A percentile compares a stretch with the other conserved stretches of the same genome.
phyloP scores from a whole-genome alignment of 176 grass and related monocot species.

The Oryza glaberrima region DNA sequence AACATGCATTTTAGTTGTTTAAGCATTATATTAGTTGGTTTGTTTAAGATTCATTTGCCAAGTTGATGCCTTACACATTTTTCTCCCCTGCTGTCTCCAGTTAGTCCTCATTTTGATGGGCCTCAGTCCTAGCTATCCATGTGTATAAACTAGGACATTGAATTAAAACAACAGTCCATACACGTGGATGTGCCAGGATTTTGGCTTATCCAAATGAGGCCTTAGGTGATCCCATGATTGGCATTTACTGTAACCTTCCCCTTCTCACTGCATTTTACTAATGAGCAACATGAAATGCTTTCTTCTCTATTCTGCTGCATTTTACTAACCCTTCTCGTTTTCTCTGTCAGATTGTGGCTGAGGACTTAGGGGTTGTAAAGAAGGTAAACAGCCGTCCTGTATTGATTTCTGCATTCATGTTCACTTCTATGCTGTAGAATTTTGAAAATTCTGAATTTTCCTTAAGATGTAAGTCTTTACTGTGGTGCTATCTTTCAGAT shows the following conservation, averaged over 20 bases:
- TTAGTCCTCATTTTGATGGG: no score
- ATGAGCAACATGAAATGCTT: neutral
- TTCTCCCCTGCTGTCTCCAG: neutral
- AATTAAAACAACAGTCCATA: no score
- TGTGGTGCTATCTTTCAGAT: constrained; percentile 1
- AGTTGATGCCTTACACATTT: neutral
- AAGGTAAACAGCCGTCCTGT: constrained; percentile 52
- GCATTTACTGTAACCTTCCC: neutral
- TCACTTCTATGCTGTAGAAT: constrained; percentile 3
- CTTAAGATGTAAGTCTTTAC: neutral
- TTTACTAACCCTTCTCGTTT: constrained; percentile 22
- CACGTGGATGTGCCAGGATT: neutral
- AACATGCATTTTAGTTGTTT: neutral
- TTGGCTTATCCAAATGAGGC: neutral
- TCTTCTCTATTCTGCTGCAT: neutral
- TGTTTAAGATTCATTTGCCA: constrained; percentile 15
- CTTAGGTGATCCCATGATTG: constrained; percentile 26
- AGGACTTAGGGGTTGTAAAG: constrained; percentile 93
- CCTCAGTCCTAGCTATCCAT: no score
- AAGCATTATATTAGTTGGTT: constrained; percentile 1
- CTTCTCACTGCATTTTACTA: neutral
- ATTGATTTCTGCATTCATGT: constrained; percentile 16
- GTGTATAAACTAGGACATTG: no score
- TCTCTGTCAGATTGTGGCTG: constrained; percentile 68
- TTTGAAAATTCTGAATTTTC: neutral